Evolutionary conservation across 306 rosid species (phyloP).

Genomic region (Trifolium pratense): DNA sequence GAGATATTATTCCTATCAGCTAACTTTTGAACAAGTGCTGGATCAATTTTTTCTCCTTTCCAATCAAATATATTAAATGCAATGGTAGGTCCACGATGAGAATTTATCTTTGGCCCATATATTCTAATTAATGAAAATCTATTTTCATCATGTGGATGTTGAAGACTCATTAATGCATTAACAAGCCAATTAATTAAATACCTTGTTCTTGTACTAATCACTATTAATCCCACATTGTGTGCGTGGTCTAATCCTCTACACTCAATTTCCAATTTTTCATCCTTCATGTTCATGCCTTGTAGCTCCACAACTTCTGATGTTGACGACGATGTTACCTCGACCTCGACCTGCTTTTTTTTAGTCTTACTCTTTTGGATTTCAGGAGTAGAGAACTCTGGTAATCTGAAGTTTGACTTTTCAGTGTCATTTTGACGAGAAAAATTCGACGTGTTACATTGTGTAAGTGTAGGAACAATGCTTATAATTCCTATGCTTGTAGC

Average conservation of each 20-base stretch:
- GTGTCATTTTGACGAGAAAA: background rate
- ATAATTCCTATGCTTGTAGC: constrained; percentile 65
- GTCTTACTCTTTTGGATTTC: background rate
- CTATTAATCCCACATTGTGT: constrained; percentile 66
- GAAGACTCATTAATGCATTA: constrained; percentile 71
- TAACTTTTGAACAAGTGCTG: constrained; percentile 73
- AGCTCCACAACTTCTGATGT: constrained; percentile 48
- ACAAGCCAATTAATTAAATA: constrained; percentile 77
- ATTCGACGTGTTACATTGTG: background rate
- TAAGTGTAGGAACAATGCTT: constrained; percentile 57
- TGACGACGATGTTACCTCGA: background rate
- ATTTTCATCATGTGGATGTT: constrained; percentile 65
- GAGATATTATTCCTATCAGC: constrained; percentile 77
- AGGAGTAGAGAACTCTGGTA: background rate
- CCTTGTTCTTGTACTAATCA: constrained; percentile 60
- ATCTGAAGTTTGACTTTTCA: background rate
- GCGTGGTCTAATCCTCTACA: constrained; percentile 85
- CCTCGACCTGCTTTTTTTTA: background rate
- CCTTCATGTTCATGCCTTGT: background rate
- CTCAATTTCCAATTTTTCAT: constrained; percentile 42
- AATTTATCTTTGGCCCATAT: constrained; percentile 68
- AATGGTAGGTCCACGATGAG: constrained; percentile 67
- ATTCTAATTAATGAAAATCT: constrained; percentile 62
- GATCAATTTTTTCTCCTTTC: constrained; percentile 84
- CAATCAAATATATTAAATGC: constrained; percentile 91